A percentile compares a stretch with the other conserved stretches of the same genome.
These are phyloP conservation scores for Seiridium unicorne DNA, from an alignment of 2,329 filamentous ascomycete genomes.

Conservation along the genomic window DNA sequence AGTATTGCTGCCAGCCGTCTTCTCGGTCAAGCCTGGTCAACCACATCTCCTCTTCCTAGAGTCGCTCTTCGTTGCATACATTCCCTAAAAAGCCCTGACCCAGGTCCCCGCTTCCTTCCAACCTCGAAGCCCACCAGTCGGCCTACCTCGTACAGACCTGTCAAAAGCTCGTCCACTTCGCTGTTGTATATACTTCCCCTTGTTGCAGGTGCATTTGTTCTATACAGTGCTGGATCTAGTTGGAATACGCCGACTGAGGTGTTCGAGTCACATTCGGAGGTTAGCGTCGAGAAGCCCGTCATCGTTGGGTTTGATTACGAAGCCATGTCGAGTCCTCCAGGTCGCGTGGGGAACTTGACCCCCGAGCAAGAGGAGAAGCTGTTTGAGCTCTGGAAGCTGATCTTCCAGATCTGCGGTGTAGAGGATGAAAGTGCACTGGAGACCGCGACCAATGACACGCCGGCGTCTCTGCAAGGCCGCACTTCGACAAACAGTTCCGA, in stretches of 20 bases:
- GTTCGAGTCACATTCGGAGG: not conserved
- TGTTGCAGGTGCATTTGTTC: slow-evolving; percentile 2
- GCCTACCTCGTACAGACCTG: not conserved
- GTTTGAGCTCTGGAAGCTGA: slow-evolving; percentile 77
- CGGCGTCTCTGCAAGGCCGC: slow-evolving; percentile 23
- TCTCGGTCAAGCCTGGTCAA: not conserved
- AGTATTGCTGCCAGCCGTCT: not conserved
- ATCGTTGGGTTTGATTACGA: slow-evolving; percentile 13
- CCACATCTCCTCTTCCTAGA: not conserved
- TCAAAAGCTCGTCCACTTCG: slow-evolving; percentile 3
- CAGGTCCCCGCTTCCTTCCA: not conserved
- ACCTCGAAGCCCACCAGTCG: not conserved
- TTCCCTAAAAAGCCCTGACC: no score
- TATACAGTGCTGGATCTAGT: slow-evolving; percentile 4
- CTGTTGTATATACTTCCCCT: slow-evolving; percentile 9
- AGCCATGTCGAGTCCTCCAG: slow-evolving; percentile 49
- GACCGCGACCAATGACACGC: slow-evolving; percentile 21
- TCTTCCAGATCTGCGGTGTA: slow-evolving; percentile 75
- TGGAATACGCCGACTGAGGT: not conserved
- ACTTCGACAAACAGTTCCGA: slow-evolving; percentile 32
- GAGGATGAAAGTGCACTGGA: slow-evolving; percentile 31
- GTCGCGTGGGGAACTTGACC: slow-evolving; percentile 85
- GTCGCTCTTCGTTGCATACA: not conserved
- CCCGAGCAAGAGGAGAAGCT: slow-evolving; percentile 85
- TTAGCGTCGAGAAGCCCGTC: slow-evolving; percentile 6